These are phyloP conservation scores for Bacidia gigantensis DNA, from an alignment of 495 filamentous ascomycete species.

Conservation along the genomic window DNA sequence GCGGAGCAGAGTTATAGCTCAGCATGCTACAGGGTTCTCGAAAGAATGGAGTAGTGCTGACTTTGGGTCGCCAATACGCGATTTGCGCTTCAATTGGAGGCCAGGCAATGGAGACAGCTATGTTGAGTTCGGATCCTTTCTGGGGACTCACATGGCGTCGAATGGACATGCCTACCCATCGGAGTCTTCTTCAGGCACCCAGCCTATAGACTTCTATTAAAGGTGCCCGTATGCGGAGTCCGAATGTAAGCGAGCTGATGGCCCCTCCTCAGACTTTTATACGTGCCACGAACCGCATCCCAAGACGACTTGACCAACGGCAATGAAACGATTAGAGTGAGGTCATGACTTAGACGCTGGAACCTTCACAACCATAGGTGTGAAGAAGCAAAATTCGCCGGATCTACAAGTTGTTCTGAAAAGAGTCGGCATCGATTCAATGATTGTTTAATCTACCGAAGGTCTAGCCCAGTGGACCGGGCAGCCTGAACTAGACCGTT, in stretches of 20 bases:
- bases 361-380: too few relatives aligned
- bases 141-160: too few relatives aligned
- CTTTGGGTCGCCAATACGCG: not conserved
- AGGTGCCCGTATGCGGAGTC: not conserved
- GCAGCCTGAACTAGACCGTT: not conserved
- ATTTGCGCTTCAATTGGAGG: not conserved
- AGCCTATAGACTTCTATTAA: not conserved
- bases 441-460: not conserved
- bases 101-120: not conserved
- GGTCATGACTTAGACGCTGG: too few relatives aligned
- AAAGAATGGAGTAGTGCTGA: not conserved
- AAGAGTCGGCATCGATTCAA: not conserved
- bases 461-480: not conserved
- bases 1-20: not conserved
- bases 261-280: too few relatives aligned
- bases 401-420: not conserved
- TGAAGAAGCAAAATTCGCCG: not conserved
- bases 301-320: too few relatives aligned
- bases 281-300: too few relatives aligned
- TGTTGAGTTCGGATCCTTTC: not conserved
- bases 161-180: too few relatives aligned
- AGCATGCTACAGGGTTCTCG: not conserved
- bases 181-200: not conserved
- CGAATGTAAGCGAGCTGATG: not conserved
- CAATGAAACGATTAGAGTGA: too few relatives aligned